Conservation (phyloP, 352 stramenopile species). For the Phytophthora pini region DNA sequence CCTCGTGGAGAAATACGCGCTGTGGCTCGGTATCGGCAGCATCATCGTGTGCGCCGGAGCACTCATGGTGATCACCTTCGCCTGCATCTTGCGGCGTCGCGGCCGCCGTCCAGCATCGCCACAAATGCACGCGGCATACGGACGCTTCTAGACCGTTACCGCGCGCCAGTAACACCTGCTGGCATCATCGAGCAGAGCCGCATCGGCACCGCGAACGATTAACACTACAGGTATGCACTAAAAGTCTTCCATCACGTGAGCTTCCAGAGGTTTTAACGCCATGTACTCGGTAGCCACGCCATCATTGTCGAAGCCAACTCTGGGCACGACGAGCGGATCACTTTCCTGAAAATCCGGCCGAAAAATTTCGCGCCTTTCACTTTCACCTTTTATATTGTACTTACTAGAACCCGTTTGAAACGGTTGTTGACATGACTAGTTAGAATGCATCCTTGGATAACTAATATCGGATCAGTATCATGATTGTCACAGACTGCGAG, state of each 20-base stretch:
- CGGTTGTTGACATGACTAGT: not conserved
- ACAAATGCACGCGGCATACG: constrained; percentile 24
- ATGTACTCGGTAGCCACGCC: not conserved
- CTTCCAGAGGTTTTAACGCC: not conserved
- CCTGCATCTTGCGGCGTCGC: constrained; percentile 53
- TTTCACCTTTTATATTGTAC: constrained; percentile 10
- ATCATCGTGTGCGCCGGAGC: constrained; percentile 47
- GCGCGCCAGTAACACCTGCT: constrained; percentile 24
- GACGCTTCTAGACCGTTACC: constrained; percentile 27
- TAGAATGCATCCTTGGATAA: not conserved
- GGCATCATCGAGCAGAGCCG: constrained; percentile 5
- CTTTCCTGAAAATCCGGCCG: constrained; percentile 12
- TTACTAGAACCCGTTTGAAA: constrained; percentile 2
- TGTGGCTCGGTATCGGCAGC: constrained; percentile 48
- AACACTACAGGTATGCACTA: not conserved
- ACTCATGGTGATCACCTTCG: constrained; percentile 55
- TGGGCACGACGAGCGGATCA: constrained; percentile 14
- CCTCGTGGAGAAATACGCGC: constrained; percentile 48
- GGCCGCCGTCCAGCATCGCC: constrained; percentile 8
- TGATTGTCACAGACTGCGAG: constrained; percentile 9
- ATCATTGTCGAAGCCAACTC: constrained; percentile 2
- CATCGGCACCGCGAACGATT: not conserved
- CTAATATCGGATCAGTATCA: constrained; percentile 5
- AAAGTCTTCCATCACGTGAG: not conserved
- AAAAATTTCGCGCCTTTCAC: not conserved